Conservation (phyloP, 768 basidiomycete species). For the Mycena rebaudengoi region DNA sequence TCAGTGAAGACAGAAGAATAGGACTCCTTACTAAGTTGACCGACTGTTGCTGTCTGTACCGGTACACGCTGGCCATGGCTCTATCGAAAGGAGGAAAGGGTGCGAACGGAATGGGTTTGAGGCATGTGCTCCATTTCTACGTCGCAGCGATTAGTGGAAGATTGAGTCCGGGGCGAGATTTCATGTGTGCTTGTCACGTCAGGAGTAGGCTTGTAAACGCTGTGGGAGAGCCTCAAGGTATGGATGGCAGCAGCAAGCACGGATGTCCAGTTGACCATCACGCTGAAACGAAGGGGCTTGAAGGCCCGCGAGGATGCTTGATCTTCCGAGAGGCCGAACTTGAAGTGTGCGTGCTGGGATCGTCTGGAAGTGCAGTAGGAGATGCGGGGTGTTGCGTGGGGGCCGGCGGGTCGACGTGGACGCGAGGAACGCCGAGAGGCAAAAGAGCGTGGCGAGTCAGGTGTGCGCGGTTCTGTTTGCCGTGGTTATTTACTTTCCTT, state of each 20-base stretch:
- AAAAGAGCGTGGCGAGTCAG: neutral
- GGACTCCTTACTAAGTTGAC: conserved; percentile 67
- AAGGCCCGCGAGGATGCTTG: too few relatives aligned
- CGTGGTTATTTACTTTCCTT: too few relatives aligned
- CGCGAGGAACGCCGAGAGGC: neutral
- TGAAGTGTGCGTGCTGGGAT: too few relatives aligned
- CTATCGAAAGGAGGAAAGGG: conserved; percentile 60
- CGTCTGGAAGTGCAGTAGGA: too few relatives aligned
- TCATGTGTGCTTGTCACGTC: neutral
- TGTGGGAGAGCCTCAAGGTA: neutral
- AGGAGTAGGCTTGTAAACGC: neutral
- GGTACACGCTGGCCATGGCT: conserved; percentile 57
- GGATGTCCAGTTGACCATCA: neutral
- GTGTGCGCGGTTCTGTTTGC: neutral
- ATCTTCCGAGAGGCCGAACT: too few relatives aligned
- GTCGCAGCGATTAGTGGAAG: neutral
- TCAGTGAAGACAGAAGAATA: too few relatives aligned
- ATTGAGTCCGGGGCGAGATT: neutral
- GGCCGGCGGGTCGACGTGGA: too few relatives aligned
- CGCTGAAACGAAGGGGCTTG: neutral
- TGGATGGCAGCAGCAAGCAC: neutral
- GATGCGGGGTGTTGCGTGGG: too few relatives aligned
- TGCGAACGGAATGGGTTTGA: conserved; percentile 30
- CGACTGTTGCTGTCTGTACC: conserved; percentile 69
- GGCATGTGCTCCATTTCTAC: neutral